Evolutionary conservation across 352 stramenopile genomes (phyloP), one percentile per base, ranked within the genome.

Genomic region (Globisporangium parvum): DNA sequence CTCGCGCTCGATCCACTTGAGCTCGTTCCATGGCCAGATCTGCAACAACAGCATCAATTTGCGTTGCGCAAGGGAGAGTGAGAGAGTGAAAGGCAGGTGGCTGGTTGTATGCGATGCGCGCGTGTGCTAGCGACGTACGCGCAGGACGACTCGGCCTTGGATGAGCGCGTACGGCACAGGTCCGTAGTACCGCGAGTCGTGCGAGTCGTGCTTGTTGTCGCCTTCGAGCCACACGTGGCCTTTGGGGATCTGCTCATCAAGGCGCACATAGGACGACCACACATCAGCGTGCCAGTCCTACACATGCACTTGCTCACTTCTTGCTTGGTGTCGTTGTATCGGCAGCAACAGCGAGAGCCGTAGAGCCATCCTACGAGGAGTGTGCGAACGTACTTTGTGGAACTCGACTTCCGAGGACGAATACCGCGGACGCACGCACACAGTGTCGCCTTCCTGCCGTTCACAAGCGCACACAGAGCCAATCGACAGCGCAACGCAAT

Each of bases 151-250:
- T 26, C 91, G 77, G 33, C 92, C 93, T 57, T 96, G 75, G 44
- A 98, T 77, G 15, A 98, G 66, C 23, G 91, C 76, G 47, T 83
- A 78, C n/a, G 96, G 96, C 44, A 99, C 77, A 1, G 96, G 87
- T 18, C 96, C 96, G 67, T 98, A 99, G 69, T 96, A 91, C 17
- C 96, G 75, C 39, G 92, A 98, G 73, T 99, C 96, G 35, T 87
- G 91, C 41, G 91, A 98, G 75, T 98, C 95, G 56, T 92, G 67
- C 37, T 95, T 90, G 81, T 99, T 99, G 75, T 99, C 96, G 45
- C 96, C 96, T 75, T 98, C 93, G 15, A 99, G 66, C 96, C 96
- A 99, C 48, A 98, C 74, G 64, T 98, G 90, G 33, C 95, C 93
- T 53, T 89, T 82, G 3, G 95, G 95, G 23, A 92, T 80, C 76